Evolutionary conservation across 2,329 filamentous ascomycete species (phyloP).

Genomic region (Hypoxylon sp.): DNA sequence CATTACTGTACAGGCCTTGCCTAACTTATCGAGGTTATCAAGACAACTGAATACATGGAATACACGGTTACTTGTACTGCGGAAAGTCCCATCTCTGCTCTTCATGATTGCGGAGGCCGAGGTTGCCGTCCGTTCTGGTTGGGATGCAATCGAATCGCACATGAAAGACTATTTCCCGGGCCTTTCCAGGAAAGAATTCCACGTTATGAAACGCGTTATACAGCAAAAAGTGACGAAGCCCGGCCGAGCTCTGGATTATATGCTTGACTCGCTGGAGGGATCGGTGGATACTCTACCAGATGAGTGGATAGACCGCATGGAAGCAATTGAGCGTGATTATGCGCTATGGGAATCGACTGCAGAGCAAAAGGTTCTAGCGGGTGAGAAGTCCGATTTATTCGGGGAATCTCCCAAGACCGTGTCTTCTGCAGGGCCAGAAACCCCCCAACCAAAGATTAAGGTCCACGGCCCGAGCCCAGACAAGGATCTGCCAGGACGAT

Average conservation of each 20-base stretch:
- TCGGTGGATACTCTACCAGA: slow-evolving; percentile 87
- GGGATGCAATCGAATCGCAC: slow-evolving; percentile 69
- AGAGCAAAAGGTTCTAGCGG: slow-evolving; percentile 79
- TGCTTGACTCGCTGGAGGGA: slow-evolving; percentile 90
- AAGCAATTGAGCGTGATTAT: slow-evolving; percentile 82
- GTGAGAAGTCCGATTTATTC: slow-evolving; percentile 64
- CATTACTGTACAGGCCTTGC: slow-evolving; percentile 90
- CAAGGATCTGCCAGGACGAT: slow-evolving; percentile 32
- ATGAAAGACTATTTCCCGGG: slow-evolving; percentile 45
- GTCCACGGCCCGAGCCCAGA: slow-evolving; percentile 50
- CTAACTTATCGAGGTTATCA: slow-evolving; percentile 81
- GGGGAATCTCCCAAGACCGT: slow-evolving; percentile 13
- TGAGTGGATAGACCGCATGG: slow-evolving; percentile 88
- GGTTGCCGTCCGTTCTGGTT: slow-evolving; percentile 75
- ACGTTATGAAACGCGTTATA: slow-evolving; percentile 74
- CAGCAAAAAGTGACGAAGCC: slow-evolving; percentile 78
- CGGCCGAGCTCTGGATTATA: slow-evolving; percentile 82
- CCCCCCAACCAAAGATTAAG: slow-evolving; percentile 50
- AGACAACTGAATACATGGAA: slow-evolving; percentile 84
- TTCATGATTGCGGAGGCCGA: slow-evolving; percentile 76
- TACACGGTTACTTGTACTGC: slow-evolving; percentile 80
- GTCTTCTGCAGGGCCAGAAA: slow-evolving; percentile 38
- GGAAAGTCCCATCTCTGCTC: slow-evolving; percentile 79
- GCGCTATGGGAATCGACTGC: slow-evolving; percentile 85
- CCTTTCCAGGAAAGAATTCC: slow-evolving; percentile 64